Evolutionary conservation across 495 filamentous ascomycete species (phyloP).

Genomic region (Endocarpon pusillum): DNA sequence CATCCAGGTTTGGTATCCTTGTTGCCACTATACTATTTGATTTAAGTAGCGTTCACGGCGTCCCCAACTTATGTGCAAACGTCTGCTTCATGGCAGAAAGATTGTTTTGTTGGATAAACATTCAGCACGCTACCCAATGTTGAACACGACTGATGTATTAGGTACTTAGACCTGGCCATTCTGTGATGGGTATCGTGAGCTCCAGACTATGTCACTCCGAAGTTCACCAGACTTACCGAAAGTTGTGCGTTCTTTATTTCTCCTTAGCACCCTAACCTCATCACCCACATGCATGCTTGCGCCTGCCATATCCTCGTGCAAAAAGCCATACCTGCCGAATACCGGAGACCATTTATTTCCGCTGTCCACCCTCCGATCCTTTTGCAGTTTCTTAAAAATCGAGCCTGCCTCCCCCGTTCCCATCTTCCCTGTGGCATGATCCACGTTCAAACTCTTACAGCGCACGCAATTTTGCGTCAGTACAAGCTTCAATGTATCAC

Average conservation of each 20-base stretch:
- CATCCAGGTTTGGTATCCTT: too few species aligned
- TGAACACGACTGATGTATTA: too few species aligned
- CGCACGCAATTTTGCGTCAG: constrained; percentile 69
- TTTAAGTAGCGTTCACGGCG: too few species aligned
- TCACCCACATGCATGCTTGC: constrained; percentile 46
- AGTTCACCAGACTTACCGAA: constrained; percentile 57
- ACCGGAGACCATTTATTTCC: constrained; percentile 62
- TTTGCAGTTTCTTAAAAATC: constrained; percentile 61
- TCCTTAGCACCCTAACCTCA: constrained; percentile 41
- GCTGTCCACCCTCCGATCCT: constrained; percentile 57
- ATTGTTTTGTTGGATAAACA: too few species aligned
- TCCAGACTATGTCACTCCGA: too few species aligned
- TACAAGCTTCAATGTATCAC: constrained; percentile 25
- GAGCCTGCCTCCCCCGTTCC: constrained; percentile 44
- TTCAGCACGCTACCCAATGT: too few species aligned
- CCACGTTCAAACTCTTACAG: constrained; percentile 66
- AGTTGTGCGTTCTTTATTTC: constrained; percentile 38
- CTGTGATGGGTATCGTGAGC: too few species aligned
- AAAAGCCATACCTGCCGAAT: constrained; percentile 70
- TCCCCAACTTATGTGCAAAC: too few species aligned
- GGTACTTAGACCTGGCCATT: too few species aligned
- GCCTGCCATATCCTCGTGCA: constrained; percentile 19
- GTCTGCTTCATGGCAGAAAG: too few species aligned
- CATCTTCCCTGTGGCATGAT: constrained; percentile 56
- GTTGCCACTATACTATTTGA: too few species aligned